Evolutionary conservation across 1,284 basidiomycete genomes (phyloP), one percentile per base, ranked within the genome.

Genomic region (Mrakiaceae sp.): DNA sequence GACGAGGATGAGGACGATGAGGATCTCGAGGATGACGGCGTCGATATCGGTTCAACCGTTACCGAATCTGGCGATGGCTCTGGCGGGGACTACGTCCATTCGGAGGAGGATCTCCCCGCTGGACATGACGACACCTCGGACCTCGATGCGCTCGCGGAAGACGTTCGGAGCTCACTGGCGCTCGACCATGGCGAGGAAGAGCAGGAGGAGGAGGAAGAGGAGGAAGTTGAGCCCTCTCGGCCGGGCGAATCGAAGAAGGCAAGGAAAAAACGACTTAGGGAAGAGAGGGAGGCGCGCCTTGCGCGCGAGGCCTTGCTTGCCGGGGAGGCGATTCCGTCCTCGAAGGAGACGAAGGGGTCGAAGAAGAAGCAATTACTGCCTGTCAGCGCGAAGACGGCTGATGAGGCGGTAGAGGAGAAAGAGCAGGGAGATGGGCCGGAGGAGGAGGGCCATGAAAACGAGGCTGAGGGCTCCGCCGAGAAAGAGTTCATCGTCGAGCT

Each of bases 1-100:
- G 62, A 64, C 42, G 55, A 27, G 2, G 55, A 54, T 2, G 67
- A 66, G 11, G 64, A 67, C 6, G 71, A 80, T 39, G 75, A 72
- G 2, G 69, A 69, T 27, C 71, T 71, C 5, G 69, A 60, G 16
- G 68, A 62, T 16, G 71, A 68, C 3, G 71, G 59, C 10, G 69
- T 70, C 14, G 72, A 65, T 40, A 12, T 9, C 52, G 39, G 52
- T 4, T 53, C 52, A 27, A 53, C 52, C 8, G 8, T 39, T 5
- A 58, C 57, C n/a, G 57, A 58, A 43, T 42, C 44, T 16, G 44
- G 57, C 6, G 57, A 58, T 27, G 57, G 57, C 12, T 16, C 43
- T 58, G 57, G 57, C n/a, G 44, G 42, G 14, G 57, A 46, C n/a
- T 46, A 46, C 42, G 57, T 48, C 11, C 12, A 46, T 8, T 42